Conservation (phyloP, 1,139 yeast species). For the Kodamaea alishanica region DNA sequence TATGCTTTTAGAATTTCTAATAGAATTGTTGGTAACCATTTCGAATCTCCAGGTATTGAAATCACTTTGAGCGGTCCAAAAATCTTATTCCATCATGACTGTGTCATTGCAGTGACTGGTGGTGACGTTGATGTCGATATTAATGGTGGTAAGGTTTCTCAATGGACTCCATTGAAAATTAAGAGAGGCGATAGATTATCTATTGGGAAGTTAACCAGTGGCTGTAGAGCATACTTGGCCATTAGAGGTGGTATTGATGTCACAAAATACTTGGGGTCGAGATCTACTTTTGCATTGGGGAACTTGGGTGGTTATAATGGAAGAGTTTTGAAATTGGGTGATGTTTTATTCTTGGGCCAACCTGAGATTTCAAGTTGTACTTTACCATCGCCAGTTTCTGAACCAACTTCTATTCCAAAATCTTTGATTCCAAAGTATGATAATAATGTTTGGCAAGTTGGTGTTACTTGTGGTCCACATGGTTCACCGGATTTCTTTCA, state of each 20-base stretch:
- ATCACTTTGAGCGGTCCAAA: slow-evolving; percentile 86
- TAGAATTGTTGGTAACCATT: slow-evolving; percentile 81
- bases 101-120: slow-evolving; percentile 81
- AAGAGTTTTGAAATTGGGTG: slow-evolving; percentile 85
- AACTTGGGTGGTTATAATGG: slow-evolving; percentile 95
- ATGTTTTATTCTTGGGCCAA: slow-evolving; percentile 81
- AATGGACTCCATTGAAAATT: slow-evolving; percentile 67
- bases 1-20: slow-evolving; percentile 87
- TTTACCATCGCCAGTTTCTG: slow-evolving; percentile 66
- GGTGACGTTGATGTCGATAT: slow-evolving; percentile 67
- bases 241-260: slow-evolving; percentile 93
- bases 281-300: slow-evolving; percentile 94
- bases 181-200: slow-evolving; percentile 71
- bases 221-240: slow-evolving; percentile 88
- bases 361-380: slow-evolving; percentile 66
- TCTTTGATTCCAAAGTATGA: slow-evolving; percentile 55
- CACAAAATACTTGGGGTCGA: slow-evolving; percentile 89
- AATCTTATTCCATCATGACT: slow-evolving; percentile 73
- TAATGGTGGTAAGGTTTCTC: slow-evolving; percentile 51
- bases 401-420: slow-evolving; percentile 55
- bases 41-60: slow-evolving; percentile 83
- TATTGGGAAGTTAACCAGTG: slow-evolving; percentile 76
- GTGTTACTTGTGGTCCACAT: slow-evolving; percentile 95
- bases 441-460: slow-evolving; percentile 73
- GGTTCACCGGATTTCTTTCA: slow-evolving; percentile 94